Evolutionary conservation across 345 rosid species (phyloP).

Genomic region (Populus euphratica): DNA sequence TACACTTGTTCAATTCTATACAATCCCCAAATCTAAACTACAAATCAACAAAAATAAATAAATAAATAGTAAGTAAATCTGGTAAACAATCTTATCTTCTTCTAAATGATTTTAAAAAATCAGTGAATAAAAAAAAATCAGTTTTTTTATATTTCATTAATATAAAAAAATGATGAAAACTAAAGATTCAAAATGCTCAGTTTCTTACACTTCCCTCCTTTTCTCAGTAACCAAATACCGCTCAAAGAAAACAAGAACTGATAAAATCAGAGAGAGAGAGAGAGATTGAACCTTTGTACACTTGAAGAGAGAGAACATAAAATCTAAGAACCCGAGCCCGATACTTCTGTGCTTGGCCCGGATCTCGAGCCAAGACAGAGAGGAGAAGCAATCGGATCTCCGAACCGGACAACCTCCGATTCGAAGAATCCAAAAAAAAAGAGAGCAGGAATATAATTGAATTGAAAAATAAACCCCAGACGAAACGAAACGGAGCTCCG

Average conservation of each 20-base stretch:
- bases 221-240: constrained; percentile 19
- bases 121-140: not conserved
- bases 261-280: not conserved
- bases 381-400: constrained; percentile 52
- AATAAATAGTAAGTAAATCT: not conserved
- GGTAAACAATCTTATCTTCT: not conserved
- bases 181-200: not conserved
- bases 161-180: not conserved
- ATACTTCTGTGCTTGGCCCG: constrained; percentile 79
- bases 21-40: not conserved
- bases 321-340: constrained; percentile 31
- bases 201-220: not conserved
- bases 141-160: not conserved
- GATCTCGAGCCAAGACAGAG: constrained; percentile 97
- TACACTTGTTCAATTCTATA: constrained; percentile 16
- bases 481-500: not conserved
- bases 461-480: constrained; percentile 31
- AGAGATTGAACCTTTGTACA: not conserved
- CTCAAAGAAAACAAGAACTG: not conserved
- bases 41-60: not conserved
- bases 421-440: constrained; percentile 2
- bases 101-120: not conserved
- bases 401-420: constrained; percentile 14
- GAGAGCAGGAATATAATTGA: not conserved
- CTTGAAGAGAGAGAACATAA: constrained; percentile 12